Conservation (phyloP, 257 asterid species). For the Solanum lycopersicoides region DNA sequence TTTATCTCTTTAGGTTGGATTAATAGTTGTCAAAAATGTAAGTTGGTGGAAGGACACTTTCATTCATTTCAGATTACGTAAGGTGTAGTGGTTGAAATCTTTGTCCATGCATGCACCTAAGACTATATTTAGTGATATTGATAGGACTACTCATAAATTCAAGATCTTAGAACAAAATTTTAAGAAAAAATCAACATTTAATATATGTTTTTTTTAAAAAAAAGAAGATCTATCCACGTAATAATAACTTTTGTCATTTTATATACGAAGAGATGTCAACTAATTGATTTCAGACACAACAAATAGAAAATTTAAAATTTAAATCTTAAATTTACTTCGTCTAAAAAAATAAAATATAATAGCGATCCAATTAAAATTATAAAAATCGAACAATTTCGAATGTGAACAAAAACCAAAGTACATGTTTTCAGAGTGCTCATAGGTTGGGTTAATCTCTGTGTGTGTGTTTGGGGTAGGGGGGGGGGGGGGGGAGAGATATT, state of each 20-base stretch:
- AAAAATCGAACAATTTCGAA: background rate
- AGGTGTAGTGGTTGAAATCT: conserved; percentile 5
- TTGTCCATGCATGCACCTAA: conserved; percentile 40
- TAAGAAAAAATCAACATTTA: background rate
- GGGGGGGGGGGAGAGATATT: too few species aligned
- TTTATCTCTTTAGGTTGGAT: background rate
- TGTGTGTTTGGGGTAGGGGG: background rate
- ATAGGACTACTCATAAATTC: background rate
- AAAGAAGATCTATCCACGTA: background rate
- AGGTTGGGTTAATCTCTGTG: too few species aligned
- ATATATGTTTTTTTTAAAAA: background rate
- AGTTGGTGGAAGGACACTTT: conserved; percentile 12
- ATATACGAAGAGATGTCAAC: background rate
- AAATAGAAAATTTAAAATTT: too few species aligned
- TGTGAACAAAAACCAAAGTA: background rate
- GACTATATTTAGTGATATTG: background rate
- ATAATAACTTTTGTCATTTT: background rate
- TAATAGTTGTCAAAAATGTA: background rate
- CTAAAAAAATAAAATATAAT: too few species aligned
- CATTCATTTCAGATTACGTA: conserved; percentile 17
- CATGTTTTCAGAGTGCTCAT: too few species aligned
- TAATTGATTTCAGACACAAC: background rate
- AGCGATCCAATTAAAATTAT: too few species aligned
- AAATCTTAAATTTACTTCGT: too few species aligned
- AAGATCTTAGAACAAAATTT: background rate